Conservation (phyloP, 805 yeast genomes). For the Metschnikowia proteae region DNA sequence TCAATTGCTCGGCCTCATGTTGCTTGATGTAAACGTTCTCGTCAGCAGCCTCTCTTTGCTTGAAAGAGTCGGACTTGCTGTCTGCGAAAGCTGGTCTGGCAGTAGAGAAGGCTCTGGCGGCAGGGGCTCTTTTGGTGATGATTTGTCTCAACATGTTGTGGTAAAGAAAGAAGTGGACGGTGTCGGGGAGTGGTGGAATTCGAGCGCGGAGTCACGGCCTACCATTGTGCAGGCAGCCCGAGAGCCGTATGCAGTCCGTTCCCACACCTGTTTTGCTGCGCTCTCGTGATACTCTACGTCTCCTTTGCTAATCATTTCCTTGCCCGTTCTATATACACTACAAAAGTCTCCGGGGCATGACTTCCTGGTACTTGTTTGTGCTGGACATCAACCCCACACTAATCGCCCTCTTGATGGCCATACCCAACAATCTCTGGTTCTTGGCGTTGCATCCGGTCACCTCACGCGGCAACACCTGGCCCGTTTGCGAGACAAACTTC, state of each 20-base stretch:
- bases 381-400: slow-evolving; percentile 75
- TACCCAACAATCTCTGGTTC: slow-evolving; percentile 68
- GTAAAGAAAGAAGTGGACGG: neutral
- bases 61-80: slow-evolving; percentile 25
- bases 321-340: slow-evolving; percentile 15
- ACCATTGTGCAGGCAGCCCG: neutral
- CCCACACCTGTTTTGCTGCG: too few species aligned
- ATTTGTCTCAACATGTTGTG: slow-evolving; percentile 20
- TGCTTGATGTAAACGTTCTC: slow-evolving; percentile 83
- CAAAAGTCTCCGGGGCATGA: slow-evolving; percentile 39
- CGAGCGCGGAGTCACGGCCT: slow-evolving; percentile 3
- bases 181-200: neutral
- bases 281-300: too few species aligned
- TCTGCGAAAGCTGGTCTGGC: slow-evolving; percentile 12
- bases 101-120: slow-evolving; percentile 16
- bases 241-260: neutral
- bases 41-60: slow-evolving; percentile 89
- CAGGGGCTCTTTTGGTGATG: slow-evolving; percentile 14
- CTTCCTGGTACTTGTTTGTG: slow-evolving; percentile 59
- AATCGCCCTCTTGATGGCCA: slow-evolving; percentile 77
- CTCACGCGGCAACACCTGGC: slow-evolving; percentile 71
- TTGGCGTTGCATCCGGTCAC: slow-evolving; percentile 62
- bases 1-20: slow-evolving; percentile 87
- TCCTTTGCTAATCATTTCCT: neutral
- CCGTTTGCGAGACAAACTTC: slow-evolving; percentile 62